Conservation (phyloP, 805 yeast genomes). For the Saccharomycopsis vini region DNA sequence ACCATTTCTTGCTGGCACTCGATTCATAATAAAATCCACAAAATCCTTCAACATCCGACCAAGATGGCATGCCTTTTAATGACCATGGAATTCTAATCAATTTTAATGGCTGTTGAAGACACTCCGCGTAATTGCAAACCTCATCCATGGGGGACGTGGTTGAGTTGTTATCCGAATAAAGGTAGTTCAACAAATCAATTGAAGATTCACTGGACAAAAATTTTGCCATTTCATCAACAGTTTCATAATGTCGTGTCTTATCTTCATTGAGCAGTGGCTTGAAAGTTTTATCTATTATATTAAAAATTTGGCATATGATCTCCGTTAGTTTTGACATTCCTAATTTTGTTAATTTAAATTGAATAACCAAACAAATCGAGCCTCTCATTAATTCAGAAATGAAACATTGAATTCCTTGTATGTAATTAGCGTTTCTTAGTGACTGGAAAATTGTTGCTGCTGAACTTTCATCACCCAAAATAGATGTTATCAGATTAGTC, state of each 20-base stretch:
- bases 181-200: slow-evolving; percentile 37
- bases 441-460: neutral
- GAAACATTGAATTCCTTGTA: slow-evolving; percentile 31
- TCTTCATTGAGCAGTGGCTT: neutral
- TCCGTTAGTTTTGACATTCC: neutral
- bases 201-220: slow-evolving; percentile 40
- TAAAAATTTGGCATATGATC: neutral
- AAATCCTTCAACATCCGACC: slow-evolving; percentile 21
- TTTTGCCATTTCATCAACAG: slow-evolving; percentile 26
- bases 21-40: slow-evolving; percentile 25
- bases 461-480: slow-evolving; percentile 54
- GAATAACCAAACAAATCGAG: neutral
- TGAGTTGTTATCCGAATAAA: slow-evolving; percentile 30
- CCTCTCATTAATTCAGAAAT: slow-evolving; percentile 20
- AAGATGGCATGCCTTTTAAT: slow-evolving; percentile 33
- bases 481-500: slow-evolving; percentile 43
- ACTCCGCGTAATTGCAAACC: slow-evolving; percentile 32
- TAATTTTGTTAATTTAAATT: neutral
- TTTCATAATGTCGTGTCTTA: neutral
- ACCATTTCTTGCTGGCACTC: slow-evolving; percentile 27
- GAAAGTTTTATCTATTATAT: neutral
- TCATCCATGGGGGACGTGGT: slow-evolving; percentile 45
- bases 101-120: slow-evolving; percentile 31
- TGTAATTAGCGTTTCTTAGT: slow-evolving; percentile 23
- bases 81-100: slow-evolving; percentile 31